Conservation (phyloP, 2,329 filamentous ascomycete genomes). For the Pezicula neosporulosa region DNA sequence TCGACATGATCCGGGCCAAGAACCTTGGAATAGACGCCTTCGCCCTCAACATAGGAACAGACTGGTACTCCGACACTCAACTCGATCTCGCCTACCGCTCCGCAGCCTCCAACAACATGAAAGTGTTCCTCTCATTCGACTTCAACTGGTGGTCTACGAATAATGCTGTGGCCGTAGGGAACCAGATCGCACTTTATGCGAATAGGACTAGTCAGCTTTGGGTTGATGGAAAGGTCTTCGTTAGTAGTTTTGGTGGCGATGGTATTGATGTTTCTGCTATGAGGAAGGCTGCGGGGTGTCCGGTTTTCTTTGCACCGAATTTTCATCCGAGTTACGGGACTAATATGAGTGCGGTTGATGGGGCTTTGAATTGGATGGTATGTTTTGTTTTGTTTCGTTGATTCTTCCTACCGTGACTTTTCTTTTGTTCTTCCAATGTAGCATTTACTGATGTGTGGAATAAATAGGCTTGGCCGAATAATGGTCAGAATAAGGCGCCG, state of each 20-base stretch:
- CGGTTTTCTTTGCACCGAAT: conserved; percentile 19
- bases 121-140: conserved; percentile 31
- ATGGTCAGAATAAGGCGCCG: conserved; percentile 21
- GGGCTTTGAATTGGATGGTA: conserved; percentile 19
- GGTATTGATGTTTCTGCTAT: conserved; percentile 36
- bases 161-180: conserved; percentile 17
- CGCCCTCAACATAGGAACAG: conserved; percentile 29
- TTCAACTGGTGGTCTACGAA: conserved; percentile 16
- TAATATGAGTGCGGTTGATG: conserved; percentile 14
- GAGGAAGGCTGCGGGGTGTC: conserved; percentile 24
- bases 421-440: too few species aligned
- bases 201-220: conserved; percentile 30
- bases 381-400: background rate
- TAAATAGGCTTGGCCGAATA: conserved; percentile 16
- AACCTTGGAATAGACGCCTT: conserved; percentile 31
- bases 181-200: conserved; percentile 25
- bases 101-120: conserved; percentile 23
- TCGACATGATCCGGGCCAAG: conserved; percentile 19
- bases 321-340: conserved; percentile 14
- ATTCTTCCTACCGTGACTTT: too few species aligned
- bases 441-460: too few species aligned
- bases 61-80: conserved; percentile 25
- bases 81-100: conserved; percentile 26
- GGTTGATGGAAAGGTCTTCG: conserved; percentile 29
- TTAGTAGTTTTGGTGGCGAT: conserved; percentile 50